phyloP scores from a whole-genome alignment of 116 monocot genomes.

The Zostera marina region DNA sequence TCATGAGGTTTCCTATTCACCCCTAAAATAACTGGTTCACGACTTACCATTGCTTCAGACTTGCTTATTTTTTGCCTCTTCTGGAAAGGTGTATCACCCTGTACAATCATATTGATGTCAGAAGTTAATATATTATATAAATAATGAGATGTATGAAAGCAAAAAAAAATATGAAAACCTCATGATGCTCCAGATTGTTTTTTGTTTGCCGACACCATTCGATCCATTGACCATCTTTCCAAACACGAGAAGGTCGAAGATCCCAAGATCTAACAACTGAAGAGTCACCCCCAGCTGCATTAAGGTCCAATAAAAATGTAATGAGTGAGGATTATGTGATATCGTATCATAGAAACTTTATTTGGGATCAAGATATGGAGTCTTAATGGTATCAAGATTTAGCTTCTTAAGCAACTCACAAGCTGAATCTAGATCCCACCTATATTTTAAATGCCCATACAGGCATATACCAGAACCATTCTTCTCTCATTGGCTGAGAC shows the following conservation, averaged over 20 bases:
- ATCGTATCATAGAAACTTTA: no score
- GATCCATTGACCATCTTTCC: slow-evolving; percentile 86
- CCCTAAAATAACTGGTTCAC: slow-evolving; percentile 12
- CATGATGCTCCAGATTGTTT: slow-evolving; percentile 13
- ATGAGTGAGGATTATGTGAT: no score
- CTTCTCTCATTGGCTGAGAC: no score
- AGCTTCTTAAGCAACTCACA: no score
- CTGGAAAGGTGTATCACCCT: slow-evolving; percentile 77
- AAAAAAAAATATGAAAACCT: slow-evolving; percentile 32
- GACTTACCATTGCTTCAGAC: slow-evolving; percentile 14
- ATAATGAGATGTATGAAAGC: slow-evolving; percentile 1
- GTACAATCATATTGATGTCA: not conserved
- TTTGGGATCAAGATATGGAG: no score
- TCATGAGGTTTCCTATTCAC: slow-evolving; percentile 19
- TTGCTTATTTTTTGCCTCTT: slow-evolving; percentile 56
- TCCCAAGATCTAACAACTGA: slow-evolving; percentile 51
- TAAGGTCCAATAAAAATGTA: not conserved
- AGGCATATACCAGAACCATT: no score
- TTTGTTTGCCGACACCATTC: slow-evolving; percentile 37
- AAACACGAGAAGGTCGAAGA: slow-evolving; percentile 76
- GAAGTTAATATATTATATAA: not conserved
- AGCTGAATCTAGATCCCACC: no score
- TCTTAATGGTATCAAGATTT: no score
- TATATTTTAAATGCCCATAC: no score
- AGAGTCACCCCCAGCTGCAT: slow-evolving; percentile 40